Percentiles rank a stretch among this genome's conserved stretches.
Conservation (phyloP, 352 stramenopile genomes). For the Phytophthora meadii region DNA sequence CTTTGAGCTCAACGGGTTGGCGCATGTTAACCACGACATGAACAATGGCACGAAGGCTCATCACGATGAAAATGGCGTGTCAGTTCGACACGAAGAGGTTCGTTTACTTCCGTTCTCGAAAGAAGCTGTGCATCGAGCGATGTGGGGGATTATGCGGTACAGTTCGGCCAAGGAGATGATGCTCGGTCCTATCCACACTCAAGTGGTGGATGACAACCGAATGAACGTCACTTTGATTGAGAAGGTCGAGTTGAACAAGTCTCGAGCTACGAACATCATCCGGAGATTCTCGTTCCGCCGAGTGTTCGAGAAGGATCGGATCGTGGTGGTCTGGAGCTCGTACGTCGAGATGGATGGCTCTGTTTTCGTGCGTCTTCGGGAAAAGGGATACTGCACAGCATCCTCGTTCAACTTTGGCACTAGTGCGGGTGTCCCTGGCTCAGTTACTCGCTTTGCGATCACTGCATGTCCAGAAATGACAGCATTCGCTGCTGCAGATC, state of each 20-base stretch:
- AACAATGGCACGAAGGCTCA: conserved; percentile 30
- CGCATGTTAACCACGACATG: conserved; percentile 30
- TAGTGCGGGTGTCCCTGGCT: conserved; percentile 17
- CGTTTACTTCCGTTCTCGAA: conserved; percentile 40
- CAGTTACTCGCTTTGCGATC: conserved; percentile 25
- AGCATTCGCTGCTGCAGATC: conserved; percentile 5
- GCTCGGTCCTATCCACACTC: conserved; percentile 26
- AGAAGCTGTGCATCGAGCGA: conserved; percentile 32
- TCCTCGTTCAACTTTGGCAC: conserved; percentile 16
- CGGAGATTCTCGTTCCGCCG: conserved; percentile 34
- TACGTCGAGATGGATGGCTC: conserved; percentile 44
- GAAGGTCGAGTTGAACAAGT: conserved; percentile 27
- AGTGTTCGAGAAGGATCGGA: conserved; percentile 29
- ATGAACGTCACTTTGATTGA: conserved; percentile 47
- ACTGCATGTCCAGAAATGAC: conserved; percentile 37
- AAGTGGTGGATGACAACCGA: conserved; percentile 35
- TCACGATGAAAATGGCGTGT: conserved; percentile 25
- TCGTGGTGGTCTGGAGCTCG: conserved; percentile 37
- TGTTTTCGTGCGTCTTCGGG: conserved; percentile 45
- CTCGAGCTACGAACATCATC: conserved; percentile 26
- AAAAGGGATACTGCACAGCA: conserved; percentile 38
- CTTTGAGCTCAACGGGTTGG: conserved; percentile 25
- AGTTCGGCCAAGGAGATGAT: conserved; percentile 37
- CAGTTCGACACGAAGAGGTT: conserved; percentile 31
- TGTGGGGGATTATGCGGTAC: conserved; percentile 38